A percentile compares a stretch with the other conserved stretches of the same genome.
Evolutionary conservation across 1,139 yeast species (phyloP).

Genomic region (Kodamaea sp.): DNA sequence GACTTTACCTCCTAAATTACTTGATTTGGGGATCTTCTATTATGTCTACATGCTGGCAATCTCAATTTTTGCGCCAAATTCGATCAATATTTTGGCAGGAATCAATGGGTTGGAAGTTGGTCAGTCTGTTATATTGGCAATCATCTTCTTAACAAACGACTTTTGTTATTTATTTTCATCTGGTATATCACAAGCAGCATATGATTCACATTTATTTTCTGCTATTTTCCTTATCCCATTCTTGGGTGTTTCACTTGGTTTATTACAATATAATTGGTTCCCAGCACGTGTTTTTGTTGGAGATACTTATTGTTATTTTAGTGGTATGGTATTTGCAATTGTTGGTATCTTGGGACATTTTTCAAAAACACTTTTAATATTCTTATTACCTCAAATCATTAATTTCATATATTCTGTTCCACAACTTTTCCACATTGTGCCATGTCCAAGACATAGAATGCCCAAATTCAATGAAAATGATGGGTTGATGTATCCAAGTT

Average conservation of each 20-base stretch:
- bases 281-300: constrained; percentile 96
- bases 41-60: constrained; percentile 88
- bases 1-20: constrained; percentile 33
- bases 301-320: constrained; percentile 94
- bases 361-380: constrained; percentile 81
- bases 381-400: constrained; percentile 85
- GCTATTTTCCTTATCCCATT: constrained; percentile 80
- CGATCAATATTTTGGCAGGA: constrained; percentile 96
- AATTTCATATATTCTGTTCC: constrained; percentile 89
- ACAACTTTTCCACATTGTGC: constrained; percentile 78
- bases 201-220: constrained; percentile 80
- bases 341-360: constrained; percentile 96
- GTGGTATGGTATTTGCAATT: constrained; percentile 98
- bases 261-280: constrained; percentile 78
- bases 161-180: constrained; percentile 54
- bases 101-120: constrained; percentile 96
- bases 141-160: constrained; percentile 73
- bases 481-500: constrained; percentile 72
- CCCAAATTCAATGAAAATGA: constrained; percentile 69
- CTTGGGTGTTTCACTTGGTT: constrained; percentile 75
- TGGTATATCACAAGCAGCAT: constrained; percentile 52
- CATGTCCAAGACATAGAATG: constrained; percentile 93
- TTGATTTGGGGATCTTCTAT: constrained; percentile 78
- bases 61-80: constrained; percentile 91
- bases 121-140: constrained; percentile 76